Evolutionary conservation across 202 grass and related monocot genomes (phyloP).

Genomic region (Schoenoplectus tabernaemontani): DNA sequence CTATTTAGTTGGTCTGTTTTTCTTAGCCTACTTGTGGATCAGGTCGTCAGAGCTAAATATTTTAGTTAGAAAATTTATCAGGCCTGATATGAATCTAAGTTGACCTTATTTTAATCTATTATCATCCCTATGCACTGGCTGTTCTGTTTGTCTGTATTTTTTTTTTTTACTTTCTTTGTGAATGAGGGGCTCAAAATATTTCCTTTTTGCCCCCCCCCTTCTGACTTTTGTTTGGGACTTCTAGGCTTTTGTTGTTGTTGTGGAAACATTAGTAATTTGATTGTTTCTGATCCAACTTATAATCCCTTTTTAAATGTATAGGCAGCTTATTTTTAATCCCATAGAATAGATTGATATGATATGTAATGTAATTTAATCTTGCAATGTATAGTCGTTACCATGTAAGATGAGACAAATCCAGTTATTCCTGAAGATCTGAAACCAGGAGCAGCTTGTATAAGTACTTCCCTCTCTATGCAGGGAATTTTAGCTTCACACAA

Average conservation of each 20-base stretch:
- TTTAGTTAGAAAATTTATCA: background rate
- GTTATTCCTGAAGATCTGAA: background rate
- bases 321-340: background rate
- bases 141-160: background rate
- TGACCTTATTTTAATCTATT: background rate
- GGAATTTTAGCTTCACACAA: conserved; percentile 78
- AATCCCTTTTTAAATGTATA: background rate
- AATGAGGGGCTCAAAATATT: background rate
- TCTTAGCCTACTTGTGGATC: background rate
- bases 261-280: background rate
- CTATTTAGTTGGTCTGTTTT: background rate
- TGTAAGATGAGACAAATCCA: background rate
- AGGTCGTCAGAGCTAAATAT: background rate
- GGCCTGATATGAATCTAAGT: background rate
- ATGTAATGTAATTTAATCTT: background rate
- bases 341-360: background rate
- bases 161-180: background rate
- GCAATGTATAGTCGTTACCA: background rate
- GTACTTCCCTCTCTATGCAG: conserved; percentile 28
- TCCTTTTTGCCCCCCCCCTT: no score
- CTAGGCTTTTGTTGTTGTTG: no score
- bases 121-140: background rate
- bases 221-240: no score
- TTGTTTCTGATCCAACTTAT: background rate
- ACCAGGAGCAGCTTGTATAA: background rate